phyloP scores from a whole-genome alignment of 192 early-diverging fungal species.

The Backusella morwellensis region DNA sequence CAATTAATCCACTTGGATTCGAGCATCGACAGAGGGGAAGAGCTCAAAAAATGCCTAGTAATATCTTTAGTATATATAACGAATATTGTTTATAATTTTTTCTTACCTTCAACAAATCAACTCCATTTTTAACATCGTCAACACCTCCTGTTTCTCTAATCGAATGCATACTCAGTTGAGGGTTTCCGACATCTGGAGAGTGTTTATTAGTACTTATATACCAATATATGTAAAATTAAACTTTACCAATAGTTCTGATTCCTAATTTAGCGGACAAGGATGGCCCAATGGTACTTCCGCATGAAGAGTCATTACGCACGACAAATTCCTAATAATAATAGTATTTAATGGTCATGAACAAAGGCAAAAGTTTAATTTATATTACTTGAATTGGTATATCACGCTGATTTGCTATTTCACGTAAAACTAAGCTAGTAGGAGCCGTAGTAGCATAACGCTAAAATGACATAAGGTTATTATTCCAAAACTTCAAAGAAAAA shows the following conservation, averaged over 20 bases:
- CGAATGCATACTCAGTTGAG: slow-evolving; percentile 97
- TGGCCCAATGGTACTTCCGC: slow-evolving; percentile 97
- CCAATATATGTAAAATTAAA: background rate
- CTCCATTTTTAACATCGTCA: slow-evolving; percentile 84
- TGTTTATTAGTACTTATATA: background rate
- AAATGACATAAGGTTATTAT: background rate
- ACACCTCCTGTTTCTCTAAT: slow-evolving; percentile 90
- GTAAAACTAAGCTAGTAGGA: slow-evolving; percentile 67
- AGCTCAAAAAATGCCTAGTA: slow-evolving; percentile 28
- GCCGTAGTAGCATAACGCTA: slow-evolving; percentile 78
- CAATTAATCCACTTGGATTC: slow-evolving; percentile 19
- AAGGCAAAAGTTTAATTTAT: background rate
- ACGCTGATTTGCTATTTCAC: slow-evolving; percentile 72
- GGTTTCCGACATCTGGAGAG: slow-evolving; percentile 84
- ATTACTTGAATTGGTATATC: slow-evolving; percentile 72
- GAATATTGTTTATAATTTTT: background rate
- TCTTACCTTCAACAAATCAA: slow-evolving; percentile 79
- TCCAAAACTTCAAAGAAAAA: background rate
- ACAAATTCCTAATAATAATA: slow-evolving; percentile 60
- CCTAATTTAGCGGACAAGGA: slow-evolving; percentile 95
- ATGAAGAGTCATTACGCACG: slow-evolving; percentile 91
- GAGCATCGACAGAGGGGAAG: slow-evolving; percentile 19
- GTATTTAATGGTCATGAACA: background rate
- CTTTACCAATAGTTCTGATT: slow-evolving; percentile 84
- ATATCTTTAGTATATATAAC: background rate